Evolutionary conservation across 257 asterid species (phyloP).

Genomic region (Petunia axillaris): DNA sequence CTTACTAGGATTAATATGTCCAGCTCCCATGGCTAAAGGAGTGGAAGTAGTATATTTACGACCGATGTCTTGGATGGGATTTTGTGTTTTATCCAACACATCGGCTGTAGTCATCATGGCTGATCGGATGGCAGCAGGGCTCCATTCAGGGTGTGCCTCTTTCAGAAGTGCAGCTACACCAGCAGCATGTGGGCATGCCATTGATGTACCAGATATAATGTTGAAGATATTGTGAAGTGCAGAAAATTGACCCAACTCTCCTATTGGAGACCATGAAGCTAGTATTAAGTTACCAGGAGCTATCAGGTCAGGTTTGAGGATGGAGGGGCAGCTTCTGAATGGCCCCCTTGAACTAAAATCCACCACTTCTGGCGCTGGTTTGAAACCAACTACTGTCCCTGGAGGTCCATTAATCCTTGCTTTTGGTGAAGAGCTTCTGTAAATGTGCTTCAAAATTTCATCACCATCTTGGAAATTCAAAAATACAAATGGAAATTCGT

Average conservation of each 20-base stretch:
- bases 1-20: conserved; percentile 63
- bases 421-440: conserved; percentile 36
- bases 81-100: conserved; percentile 42
- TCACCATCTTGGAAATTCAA: conserved; percentile 44
- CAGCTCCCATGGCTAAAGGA: conserved; percentile 69
- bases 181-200: conserved; percentile 71
- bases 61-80: conserved; percentile 51
- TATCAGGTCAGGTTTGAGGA: conserved; percentile 67
- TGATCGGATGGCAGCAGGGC: conserved; percentile 39
- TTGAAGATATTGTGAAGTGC: conserved; percentile 47
- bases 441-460: conserved; percentile 45
- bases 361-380: conserved; percentile 57
- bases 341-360: conserved; percentile 84
- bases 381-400: conserved; percentile 43
- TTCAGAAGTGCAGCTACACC: conserved; percentile 65
- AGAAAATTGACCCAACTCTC: conserved; percentile 10
- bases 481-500: conserved; percentile 50
- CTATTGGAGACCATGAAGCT: conserved; percentile 58
- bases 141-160: conserved; percentile 47
- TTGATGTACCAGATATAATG: conserved; percentile 69
- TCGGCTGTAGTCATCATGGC: conserved; percentile 71
- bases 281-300: conserved; percentile 65
- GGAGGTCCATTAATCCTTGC: conserved; percentile 44
- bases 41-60: conserved; percentile 32
- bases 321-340: conserved; percentile 54